Evolutionary conservation across 352 stramenopile species (phyloP), one percentile per base, ranked within the genome.

Genomic region (Thalassiosira sp.): DNA sequence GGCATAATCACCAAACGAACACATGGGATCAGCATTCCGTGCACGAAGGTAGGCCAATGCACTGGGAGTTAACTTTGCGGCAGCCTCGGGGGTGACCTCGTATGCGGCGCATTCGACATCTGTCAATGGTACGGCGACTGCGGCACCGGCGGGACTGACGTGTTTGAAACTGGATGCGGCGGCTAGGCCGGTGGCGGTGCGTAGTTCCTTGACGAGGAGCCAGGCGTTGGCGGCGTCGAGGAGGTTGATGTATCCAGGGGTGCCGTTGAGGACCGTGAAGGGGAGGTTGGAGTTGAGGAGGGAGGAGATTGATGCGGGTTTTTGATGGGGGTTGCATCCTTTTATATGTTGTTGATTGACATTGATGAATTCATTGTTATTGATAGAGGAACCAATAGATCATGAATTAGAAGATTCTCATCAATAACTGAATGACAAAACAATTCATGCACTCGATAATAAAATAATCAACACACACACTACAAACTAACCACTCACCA

Each of bases 181-280:
- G 18, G 96, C 95, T 46, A 99, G 89, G 27, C 95, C 94, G 40
- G 98, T 95, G 42, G 96, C 97, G 63, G 97, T 57, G 65, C 95
- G 93, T 33, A 99, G 89, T 89, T 99, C 97, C 61, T 94, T 89
- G 51, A 99, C 97, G 18, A 99, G 93, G 82, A 99, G 97, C 91
- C 97, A 99, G n/a, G 96, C 96, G 90, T 99, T 99, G 53, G 94
- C 94, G 27, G 97, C 97, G 82, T 99, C 97, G 45, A 99, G 88
- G 42, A 99, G 87, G 88, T 99, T 99, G 81, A 99, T 99, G 91
- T 99, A 99, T 18, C 97, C 97, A 3, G 96, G 96, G n/a, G 92
- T 96, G 49, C 95, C 90, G 69, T 94, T 94, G 13, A 93, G 72
- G 6, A 95, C 83, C 20, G 79, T 65, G 72, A 95, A 96, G 13